Conservation (phyloP, 352 stramenopile species). For the Phytophthora sojae region DNA sequence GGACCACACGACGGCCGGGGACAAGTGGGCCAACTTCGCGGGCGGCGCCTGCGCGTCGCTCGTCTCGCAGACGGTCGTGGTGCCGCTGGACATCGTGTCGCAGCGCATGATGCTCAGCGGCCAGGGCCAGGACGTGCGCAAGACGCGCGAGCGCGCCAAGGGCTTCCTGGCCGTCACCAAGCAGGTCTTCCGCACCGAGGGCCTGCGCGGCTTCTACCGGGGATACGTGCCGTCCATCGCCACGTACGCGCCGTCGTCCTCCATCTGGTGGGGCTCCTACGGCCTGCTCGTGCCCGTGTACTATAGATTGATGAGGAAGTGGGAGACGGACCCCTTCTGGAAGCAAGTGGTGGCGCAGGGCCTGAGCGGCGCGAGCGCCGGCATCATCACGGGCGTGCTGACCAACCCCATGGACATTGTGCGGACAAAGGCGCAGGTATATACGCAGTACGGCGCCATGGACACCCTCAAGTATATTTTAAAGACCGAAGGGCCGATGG, state of each 20-base stretch:
- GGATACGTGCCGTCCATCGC: conserved; percentile 88
- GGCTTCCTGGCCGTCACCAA: conserved; percentile 72
- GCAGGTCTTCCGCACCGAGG: conserved; percentile 68
- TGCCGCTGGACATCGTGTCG: conserved; percentile 90
- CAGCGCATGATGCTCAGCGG: conserved; percentile 91
- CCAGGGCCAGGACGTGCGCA: conserved; percentile 68
- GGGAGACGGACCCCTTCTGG: conserved; percentile 73
- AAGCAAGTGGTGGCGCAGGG: conserved; percentile 89
- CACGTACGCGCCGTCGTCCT: conserved; percentile 87
- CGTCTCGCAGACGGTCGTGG: conserved; percentile 87
- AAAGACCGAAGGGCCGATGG: conserved; percentile 69
- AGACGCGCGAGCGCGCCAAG: conserved; percentile 62
- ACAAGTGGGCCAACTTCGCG: conserved; percentile 82
- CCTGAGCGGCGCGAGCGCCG: conserved; percentile 75
- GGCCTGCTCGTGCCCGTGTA: conserved; percentile 81
- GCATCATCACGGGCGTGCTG: conserved; percentile 79
- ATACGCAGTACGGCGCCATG: conserved; percentile 85
- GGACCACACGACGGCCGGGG: conserved; percentile 56
- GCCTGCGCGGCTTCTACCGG: conserved; percentile 82
- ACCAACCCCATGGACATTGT: conserved; percentile 93
- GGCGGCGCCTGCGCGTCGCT: conserved; percentile 80
- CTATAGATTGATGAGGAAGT: conserved; percentile 66
- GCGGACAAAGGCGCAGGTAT: conserved; percentile 83
- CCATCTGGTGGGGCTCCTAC: conserved; percentile 91
- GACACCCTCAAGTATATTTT: conserved; percentile 89